Evolutionary conservation across 2,329 filamentous ascomycete genomes (phyloP).

Genomic region (Ophioceras dolichostomum): DNA sequence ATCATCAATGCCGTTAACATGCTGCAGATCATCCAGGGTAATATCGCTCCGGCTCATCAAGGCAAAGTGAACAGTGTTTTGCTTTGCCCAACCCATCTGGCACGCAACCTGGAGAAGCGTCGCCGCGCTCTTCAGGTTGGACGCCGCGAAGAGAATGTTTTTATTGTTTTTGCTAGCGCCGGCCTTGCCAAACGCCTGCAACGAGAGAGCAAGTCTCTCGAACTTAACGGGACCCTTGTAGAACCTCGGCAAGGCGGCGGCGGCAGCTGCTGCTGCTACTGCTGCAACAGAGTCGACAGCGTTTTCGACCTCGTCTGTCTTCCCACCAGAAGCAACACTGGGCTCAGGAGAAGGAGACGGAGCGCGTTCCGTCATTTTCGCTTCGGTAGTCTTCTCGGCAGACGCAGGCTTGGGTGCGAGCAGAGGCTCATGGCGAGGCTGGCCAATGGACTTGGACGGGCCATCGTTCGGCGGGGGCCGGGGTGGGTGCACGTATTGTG

Average conservation of each 20-base stretch:
- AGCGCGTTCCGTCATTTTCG: too few relatives aligned
- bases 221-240: constrained; percentile 65
- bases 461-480: background rate
- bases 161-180: constrained; percentile 42
- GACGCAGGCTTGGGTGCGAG: background rate
- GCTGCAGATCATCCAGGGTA: constrained; percentile 52
- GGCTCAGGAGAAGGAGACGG: too few relatives aligned
- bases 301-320: background rate
- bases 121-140: constrained; percentile 60
- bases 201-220: constrained; percentile 46
- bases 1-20: constrained; percentile 67
- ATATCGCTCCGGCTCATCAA: constrained; percentile 65
- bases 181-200: constrained; percentile 46
- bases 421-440: background rate
- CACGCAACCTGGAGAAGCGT: constrained; percentile 73
- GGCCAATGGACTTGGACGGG: too few relatives aligned
- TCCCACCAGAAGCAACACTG: too few relatives aligned
- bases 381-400: background rate
- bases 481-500: constrained; percentile 18
- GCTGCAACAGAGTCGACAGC: constrained; percentile 2
- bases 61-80: constrained; percentile 70
- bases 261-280: constrained; percentile 6
- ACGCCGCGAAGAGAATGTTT: constrained; percentile 70
- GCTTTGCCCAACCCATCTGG: constrained; percentile 60
- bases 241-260: constrained; percentile 25